Evolutionary conservation across 345 rosid genomes (phyloP).

Genomic region (Excoecaria cochinchinensis): DNA sequence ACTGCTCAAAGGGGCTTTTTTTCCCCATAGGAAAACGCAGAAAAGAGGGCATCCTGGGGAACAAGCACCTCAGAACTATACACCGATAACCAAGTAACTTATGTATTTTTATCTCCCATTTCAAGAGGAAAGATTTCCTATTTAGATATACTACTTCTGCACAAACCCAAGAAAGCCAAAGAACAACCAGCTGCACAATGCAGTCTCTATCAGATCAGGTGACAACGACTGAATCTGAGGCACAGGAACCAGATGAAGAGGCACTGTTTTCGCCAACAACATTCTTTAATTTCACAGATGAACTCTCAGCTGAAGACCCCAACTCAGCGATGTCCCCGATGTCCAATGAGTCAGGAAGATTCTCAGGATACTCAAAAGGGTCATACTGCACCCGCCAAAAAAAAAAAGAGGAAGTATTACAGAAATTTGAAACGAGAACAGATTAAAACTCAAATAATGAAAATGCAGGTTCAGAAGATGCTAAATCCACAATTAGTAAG

Average conservation of each 20-base stretch:
- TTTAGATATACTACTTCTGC: slow-evolving; percentile 32
- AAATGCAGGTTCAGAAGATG: neutral
- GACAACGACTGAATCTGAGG: slow-evolving; percentile 25
- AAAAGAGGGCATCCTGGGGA: slow-evolving; percentile 13
- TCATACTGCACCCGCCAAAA: slow-evolving; percentile 42
- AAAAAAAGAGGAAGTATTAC: slow-evolving; percentile 3
- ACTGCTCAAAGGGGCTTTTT: slow-evolving; percentile 22
- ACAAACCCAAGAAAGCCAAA: slow-evolving; percentile 16
- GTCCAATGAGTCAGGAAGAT: slow-evolving; percentile 79
- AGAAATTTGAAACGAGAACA: neutral
- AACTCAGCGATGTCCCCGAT: slow-evolving; percentile 77
- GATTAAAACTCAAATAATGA: neutral
- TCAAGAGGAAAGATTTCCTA: slow-evolving; percentile 22
- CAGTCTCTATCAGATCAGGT: slow-evolving; percentile 22
- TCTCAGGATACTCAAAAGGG: slow-evolving; percentile 50
- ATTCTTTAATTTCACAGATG: slow-evolving; percentile 51
- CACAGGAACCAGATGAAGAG: slow-evolving; percentile 45
- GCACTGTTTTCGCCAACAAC: slow-evolving; percentile 46
- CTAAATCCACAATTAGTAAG: neutral
- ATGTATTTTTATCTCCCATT: slow-evolving; percentile 23
- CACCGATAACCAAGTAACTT: slow-evolving; percentile 23
- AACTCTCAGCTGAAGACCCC: slow-evolving; percentile 30
- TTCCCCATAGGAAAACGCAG: slow-evolving; percentile 16
- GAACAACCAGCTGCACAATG: neutral
- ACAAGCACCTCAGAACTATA: slow-evolving; percentile 38